phyloP scores from a whole-genome alignment of 306 rosid species.

The Rosa rugosa region DNA sequence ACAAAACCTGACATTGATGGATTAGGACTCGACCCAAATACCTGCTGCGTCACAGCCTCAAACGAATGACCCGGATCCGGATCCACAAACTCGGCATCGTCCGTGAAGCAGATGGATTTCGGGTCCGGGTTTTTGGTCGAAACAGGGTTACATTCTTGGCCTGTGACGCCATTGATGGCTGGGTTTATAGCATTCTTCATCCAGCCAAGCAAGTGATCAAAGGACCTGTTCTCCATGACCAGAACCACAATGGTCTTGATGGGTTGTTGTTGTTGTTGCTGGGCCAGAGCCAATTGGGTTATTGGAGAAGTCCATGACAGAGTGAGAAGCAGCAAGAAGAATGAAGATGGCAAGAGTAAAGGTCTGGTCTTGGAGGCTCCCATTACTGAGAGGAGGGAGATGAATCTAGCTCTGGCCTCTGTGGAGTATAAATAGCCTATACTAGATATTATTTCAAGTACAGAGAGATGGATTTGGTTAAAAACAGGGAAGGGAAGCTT shows the following conservation, averaged over 20 bases:
- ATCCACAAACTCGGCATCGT: constrained; percentile 93
- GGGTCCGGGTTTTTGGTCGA: constrained; percentile 48
- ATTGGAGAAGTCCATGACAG: constrained; percentile 40
- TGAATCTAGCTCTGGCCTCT: constrained; percentile 9
- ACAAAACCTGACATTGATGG: constrained; percentile 97
- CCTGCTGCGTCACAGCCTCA: constrained; percentile 82
- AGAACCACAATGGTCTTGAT: constrained; percentile 85
- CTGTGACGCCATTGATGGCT: constrained; percentile 79
- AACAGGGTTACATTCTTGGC: constrained; percentile 86
- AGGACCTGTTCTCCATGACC: constrained; percentile 95
- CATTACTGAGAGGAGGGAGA: constrained; percentile 23
- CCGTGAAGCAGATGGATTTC: constrained; percentile 70
- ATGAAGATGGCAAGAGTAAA: constrained; percentile 2
- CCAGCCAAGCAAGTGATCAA: constrained; percentile 96
- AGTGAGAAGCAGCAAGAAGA: constrained; percentile 47
- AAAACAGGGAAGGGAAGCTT: neutral
- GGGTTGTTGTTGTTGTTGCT: constrained; percentile 50
- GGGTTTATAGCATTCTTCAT: constrained; percentile 81
- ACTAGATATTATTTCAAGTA: neutral
- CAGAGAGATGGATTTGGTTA: neutral
- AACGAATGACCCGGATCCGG: constrained; percentile 99
- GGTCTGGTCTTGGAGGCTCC: constrained; percentile 25
- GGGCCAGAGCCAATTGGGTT: constrained; percentile 31
- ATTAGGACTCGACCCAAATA: constrained; percentile 68
- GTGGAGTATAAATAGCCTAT: neutral